These are phyloP conservation scores for Furcasterigmium sp. DNA, from an alignment of 2,329 filamentous ascomycete species.

Conservation along the genomic window DNA sequence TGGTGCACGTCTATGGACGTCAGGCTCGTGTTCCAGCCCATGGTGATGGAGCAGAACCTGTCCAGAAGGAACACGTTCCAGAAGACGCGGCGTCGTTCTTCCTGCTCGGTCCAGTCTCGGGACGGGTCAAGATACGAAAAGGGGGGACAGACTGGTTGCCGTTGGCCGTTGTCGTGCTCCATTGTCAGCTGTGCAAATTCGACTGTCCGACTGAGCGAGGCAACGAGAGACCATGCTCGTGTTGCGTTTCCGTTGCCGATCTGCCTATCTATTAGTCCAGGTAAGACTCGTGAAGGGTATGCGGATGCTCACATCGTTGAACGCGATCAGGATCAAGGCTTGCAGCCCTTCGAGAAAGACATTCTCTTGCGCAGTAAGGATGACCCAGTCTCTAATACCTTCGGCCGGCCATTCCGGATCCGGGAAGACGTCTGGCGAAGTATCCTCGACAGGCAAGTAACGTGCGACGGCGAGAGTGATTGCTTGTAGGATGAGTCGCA, in stretches of 20 bases:
- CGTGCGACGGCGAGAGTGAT: too few relatives aligned
- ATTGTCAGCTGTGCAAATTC: conserved; percentile 23
- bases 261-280: too few relatives aligned
- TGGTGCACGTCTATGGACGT: conserved; percentile 22
- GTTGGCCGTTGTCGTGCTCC: conserved; percentile 18
- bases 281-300: too few relatives aligned
- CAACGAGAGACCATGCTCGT: conserved; percentile 22
- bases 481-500: too few relatives aligned
- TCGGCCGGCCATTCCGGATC: too few relatives aligned
- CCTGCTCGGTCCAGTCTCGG: conserved; percentile 21
- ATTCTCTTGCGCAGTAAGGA: conserved; percentile 22
- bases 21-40: conserved; percentile 24
- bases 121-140: conserved; percentile 18
- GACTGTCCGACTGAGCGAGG: conserved; percentile 21
- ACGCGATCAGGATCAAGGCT: conserved; percentile 28
- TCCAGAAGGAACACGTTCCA: conserved; percentile 24
- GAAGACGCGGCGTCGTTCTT: conserved; percentile 22
- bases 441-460: too few relatives aligned
- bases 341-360: conserved; percentile 29
- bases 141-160: conserved; percentile 12
- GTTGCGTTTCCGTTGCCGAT: conserved; percentile 20
- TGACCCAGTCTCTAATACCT: conserved; percentile 16
- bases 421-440: too few relatives aligned
- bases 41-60: conserved; percentile 15
- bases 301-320: conserved; percentile 28